phyloP scores from a whole-genome alignment of 2,329 filamentous ascomycete species.

The Cadophora sp. region DNA sequence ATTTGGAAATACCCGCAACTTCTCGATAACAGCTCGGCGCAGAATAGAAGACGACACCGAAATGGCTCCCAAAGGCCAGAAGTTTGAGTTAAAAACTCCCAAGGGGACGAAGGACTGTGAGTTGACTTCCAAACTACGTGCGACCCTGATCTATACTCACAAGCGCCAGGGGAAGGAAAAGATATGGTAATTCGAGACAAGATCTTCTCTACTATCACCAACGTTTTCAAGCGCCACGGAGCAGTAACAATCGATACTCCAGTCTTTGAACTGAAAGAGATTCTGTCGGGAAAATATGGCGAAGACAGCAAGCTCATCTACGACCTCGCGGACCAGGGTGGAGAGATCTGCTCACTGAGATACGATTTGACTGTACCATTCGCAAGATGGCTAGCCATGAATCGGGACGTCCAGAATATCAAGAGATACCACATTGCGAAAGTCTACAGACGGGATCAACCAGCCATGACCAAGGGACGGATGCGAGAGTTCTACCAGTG shows the following conservation, averaged over 20 bases:
- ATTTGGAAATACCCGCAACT: conserved; percentile 30
- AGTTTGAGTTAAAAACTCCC: conserved; percentile 81
- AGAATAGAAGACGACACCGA: conserved; percentile 32
- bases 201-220: conserved; percentile 77
- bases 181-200: conserved; percentile 82
- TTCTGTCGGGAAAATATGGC: conserved; percentile 88
- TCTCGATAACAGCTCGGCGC: conserved; percentile 33
- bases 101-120: conserved; percentile 89
- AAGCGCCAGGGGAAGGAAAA: conserved; percentile 65
- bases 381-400: conserved; percentile 93
- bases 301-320: conserved; percentile 94
- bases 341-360: conserved; percentile 82
- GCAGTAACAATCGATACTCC: conserved; percentile 80
- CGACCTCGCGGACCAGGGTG: conserved; percentile 85
- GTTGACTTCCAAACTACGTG: conserved; percentile 26
- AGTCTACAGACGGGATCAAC: conserved; percentile 83
- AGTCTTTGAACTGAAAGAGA: conserved; percentile 87
- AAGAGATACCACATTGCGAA: conserved; percentile 97
- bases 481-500: conserved; percentile 98
- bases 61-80: conserved; percentile 50
- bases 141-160: conserved; percentile 26
- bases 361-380: conserved; percentile 92
- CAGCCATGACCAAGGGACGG: conserved; percentile 86
- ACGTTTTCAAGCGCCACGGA: conserved; percentile 85
- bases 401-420: conserved; percentile 76